These are phyloP conservation scores for Vitrella brassicaformis DNA, from an alignment of 73 alveolate genomes.

Conservation along the genomic window DNA sequence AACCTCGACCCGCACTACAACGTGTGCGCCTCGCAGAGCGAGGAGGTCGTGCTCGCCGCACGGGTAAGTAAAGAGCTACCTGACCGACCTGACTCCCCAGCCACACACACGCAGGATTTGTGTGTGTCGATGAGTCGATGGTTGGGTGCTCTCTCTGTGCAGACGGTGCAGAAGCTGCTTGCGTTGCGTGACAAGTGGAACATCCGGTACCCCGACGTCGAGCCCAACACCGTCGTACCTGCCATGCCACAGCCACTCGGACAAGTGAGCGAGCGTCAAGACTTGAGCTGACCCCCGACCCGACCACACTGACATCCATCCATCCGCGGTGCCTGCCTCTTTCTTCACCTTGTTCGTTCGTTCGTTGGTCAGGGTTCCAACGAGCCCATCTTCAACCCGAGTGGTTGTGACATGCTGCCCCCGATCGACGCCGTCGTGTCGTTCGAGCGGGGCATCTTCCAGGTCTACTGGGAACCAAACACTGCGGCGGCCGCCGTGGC, in stretches of 20 bases:
- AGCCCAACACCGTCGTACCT: not conserved
- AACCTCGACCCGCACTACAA: no score
- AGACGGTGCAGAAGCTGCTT: not conserved
- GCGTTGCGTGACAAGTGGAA: not conserved
- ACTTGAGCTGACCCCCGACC: not conserved
- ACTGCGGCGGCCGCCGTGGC: not conserved
- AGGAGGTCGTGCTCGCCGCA: no score
- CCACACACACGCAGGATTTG: no score
- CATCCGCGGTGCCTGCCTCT: not conserved
- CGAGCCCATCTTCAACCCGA: not conserved
- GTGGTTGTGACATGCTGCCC: not conserved
- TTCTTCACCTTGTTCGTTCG: not conserved
- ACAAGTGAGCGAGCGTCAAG: not conserved
- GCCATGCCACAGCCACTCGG: not conserved
- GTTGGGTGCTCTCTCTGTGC: no score
- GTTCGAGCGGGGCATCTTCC: not conserved
- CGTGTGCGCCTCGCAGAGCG: no score
- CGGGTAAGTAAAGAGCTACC: no score
- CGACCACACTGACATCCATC: not conserved
- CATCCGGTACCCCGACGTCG: not conserved
- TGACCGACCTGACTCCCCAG: no score
- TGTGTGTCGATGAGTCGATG: no score
- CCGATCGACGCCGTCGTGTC: not conserved
- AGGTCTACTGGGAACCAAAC: not conserved
- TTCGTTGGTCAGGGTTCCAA: not conserved